These are phyloP conservation scores for Ascochyta rabiei DNA, from an alignment of 2,329 filamentous ascomycete species.

Conservation along the genomic window DNA sequence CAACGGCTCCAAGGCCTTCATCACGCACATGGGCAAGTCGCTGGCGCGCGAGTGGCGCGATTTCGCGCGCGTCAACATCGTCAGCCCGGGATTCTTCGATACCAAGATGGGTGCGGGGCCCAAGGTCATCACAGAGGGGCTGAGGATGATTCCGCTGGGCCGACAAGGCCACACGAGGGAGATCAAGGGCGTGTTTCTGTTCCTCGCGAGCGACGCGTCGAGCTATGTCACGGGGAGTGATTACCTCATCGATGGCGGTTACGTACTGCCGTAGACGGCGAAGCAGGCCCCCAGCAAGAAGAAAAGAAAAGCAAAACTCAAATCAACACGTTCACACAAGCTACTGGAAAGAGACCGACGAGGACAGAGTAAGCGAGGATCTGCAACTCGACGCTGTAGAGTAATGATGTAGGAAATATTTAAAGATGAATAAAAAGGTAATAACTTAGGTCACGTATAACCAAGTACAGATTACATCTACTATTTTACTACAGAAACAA, in stretches of 20 bases:
- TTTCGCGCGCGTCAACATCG: constrained; percentile 69
- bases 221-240: constrained; percentile 79
- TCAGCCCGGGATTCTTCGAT: constrained; percentile 70
- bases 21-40: constrained; percentile 65
- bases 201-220: constrained; percentile 78
- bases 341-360: no score
- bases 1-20: constrained; percentile 63
- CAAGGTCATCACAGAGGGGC: constrained; percentile 67
- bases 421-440: no score
- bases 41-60: constrained; percentile 71
- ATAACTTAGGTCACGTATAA: no score
- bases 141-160: constrained; percentile 77
- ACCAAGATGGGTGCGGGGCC: constrained; percentile 67
- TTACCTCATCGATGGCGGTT: constrained; percentile 77
- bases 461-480: no score
- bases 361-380: no score
- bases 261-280: constrained; percentile 52
- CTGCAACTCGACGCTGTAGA: no score
- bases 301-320: no score
- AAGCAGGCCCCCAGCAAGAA: no score
- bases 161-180: constrained; percentile 74
- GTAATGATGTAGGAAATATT: no score
- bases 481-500: no score
- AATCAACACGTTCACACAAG: no score
- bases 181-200: constrained; percentile 81